Base-by-base conservation (phyloP, 140 eudicot species). In the Senecio squalidus region DNA sequence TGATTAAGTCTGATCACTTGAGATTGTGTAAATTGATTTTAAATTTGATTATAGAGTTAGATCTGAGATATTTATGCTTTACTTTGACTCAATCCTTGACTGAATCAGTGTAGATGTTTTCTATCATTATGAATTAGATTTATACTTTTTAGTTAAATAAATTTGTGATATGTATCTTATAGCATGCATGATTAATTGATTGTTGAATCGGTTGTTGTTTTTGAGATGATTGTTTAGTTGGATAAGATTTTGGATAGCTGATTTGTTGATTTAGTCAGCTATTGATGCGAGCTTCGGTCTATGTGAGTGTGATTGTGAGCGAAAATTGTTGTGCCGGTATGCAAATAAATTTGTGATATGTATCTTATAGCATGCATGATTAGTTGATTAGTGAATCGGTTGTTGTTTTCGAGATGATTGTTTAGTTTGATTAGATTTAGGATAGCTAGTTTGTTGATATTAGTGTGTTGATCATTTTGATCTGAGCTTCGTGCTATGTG, bases 51-150 rank as follows among this genome's bases (percentile, higher is more conserved):
- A 4, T 38, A 48, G 28, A 33, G 59, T 34, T 68, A 33, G 74
- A 58, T 68, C 74, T 58, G 67, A 31, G 8, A 4, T 0, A 34
- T 48, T 5, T 58, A 16, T 47, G 53, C 9, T n/a, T n/a, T 60
- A 47, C 1, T 51, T 40, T 50, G 59, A 68, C 68, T 47, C 24
- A 2, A 20, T 27, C 24, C 25, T 60, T 21, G 40, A 48, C 55
- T 3, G 9, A 59, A 14, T 27, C 48, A 36, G 36, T 57, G 11
- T 14, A 23, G 23, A 16, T 24, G 22, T 2, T 55, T n/a, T 24
- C 30, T 66, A 68, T 67, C 61, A 15, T 47, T 61, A 40, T 24
- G 66, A 46, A 10, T 44, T 47, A 58, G 74, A 43, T 50, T 46
- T 68, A 44, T 6, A 23, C 17, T 46, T 5, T 20, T n/a, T n/a